A percentile compares a stretch with the other conserved stretches of the same genome.
Evolutionary conservation across 2,329 filamentous ascomycete genomes (phyloP).

Genomic region (Fusarium transvaalense): DNA sequence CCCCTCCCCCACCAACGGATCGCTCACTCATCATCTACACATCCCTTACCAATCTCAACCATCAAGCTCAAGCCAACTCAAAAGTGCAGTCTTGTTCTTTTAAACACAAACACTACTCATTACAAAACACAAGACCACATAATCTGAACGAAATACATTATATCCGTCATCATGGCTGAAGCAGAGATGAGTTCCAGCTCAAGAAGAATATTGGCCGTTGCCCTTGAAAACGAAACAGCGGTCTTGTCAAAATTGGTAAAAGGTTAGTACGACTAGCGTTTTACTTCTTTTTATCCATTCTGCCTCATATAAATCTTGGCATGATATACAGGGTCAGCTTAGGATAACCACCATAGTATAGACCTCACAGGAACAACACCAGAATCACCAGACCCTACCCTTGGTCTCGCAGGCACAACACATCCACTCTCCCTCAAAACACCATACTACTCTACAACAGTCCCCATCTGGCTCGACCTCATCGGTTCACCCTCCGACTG

Average conservation of each 20-base stretch:
- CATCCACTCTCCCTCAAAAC: slow-evolving; percentile 69
- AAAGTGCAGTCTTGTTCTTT: background rate
- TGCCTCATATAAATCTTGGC: background rate
- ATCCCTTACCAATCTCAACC: slow-evolving; percentile 34
- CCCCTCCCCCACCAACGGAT: slow-evolving; percentile 9
- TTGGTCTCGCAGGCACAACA: slow-evolving; percentile 69
- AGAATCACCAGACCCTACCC: slow-evolving; percentile 51
- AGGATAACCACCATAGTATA: slow-evolving; percentile 47
- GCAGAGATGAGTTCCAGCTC: slow-evolving; percentile 40
- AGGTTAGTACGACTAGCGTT: slow-evolving; percentile 56
- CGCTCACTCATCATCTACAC: slow-evolving; percentile 40
- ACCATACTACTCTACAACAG: slow-evolving; percentile 69
- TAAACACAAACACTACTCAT: too few relatives aligned
- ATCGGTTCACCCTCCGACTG: slow-evolving; percentile 65
- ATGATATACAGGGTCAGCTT: background rate
- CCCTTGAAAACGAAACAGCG: slow-evolving; percentile 60
- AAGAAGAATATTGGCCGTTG: slow-evolving; percentile 69
- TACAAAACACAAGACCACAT: rapidly evolving
- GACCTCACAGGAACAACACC: slow-evolving; percentile 65
- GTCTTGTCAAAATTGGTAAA: slow-evolving; percentile 65
- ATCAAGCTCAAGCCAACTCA: slow-evolving; percentile 11
- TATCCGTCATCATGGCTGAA: slow-evolving; percentile 34
- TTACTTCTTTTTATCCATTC: background rate
- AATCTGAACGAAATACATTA: rapidly evolving
- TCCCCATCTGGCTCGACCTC: slow-evolving; percentile 77